phyloP scores from a whole-genome alignment of 306 rosid genomes.

The Parietaria judaica region DNA sequence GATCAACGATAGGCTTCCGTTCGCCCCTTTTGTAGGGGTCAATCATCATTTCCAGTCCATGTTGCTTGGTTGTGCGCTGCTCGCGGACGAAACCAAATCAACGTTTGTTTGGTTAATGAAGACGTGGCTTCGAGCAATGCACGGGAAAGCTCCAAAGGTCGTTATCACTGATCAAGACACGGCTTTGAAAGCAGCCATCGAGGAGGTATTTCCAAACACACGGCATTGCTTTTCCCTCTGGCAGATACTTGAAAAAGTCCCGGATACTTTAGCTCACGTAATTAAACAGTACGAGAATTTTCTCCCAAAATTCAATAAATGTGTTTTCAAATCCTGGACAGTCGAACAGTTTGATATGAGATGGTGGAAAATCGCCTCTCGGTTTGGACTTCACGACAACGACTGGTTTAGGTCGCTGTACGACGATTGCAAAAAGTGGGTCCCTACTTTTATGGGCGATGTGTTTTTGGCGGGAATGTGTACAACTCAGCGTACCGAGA shows the following conservation, averaged over 20 bases:
- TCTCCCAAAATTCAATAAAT: constrained; percentile 58
- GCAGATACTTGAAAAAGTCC: constrained; percentile 67
- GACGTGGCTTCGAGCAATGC: constrained; percentile 95
- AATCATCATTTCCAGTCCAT: constrained; percentile 85
- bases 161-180: constrained; percentile 78
- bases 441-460: constrained; percentile 65
- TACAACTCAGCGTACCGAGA: constrained; percentile 69
- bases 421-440: constrained; percentile 82
- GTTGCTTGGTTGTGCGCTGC: constrained; percentile 85
- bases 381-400: constrained; percentile 76
- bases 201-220: constrained; percentile 67
- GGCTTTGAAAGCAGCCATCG: constrained; percentile 59
- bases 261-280: constrained; percentile 61
- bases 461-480: constrained; percentile 80
- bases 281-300: constrained; percentile 58
- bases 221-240: constrained; percentile 80
- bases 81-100: constrained; percentile 66
- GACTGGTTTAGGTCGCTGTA: constrained; percentile 59
- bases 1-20: constrained; percentile 72
- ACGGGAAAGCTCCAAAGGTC: constrained; percentile 68
- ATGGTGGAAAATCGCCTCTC: constrained; percentile 83
- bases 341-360: constrained; percentile 84
- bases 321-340: constrained; percentile 77
- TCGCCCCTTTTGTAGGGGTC: constrained; percentile 87
- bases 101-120: constrained; percentile 83